Base-by-base conservation (phyloP, 1,284 basidiomycete genomes). In the Hymenochaete sp. region DNA sequence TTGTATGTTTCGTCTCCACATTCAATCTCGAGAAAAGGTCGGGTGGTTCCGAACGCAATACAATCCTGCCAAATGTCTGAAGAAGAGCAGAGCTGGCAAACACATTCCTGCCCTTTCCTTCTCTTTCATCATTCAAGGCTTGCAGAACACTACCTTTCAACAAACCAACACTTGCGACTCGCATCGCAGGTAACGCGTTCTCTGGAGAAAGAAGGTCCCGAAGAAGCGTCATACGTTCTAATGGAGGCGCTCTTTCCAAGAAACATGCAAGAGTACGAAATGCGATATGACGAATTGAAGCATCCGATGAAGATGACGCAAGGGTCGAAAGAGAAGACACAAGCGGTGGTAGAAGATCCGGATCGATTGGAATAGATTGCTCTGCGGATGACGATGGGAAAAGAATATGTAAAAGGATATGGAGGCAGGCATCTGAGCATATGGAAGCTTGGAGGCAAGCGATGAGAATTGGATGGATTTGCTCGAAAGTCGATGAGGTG, bases 61-160 rank as follows among this genome's bases (percentile, higher is more conserved):
- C 52, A 14, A 72, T 61, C 0, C 72, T 67, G 0, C 73, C 77
- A 46, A 82, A 68, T 0, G 64, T 65, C 36, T 67, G 63, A 42
- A 79, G 55, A 48, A 81, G 67, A 18, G 62, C 51, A 0, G 70
- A 64, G 2, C 72, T 71, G 1, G 68, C 65, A 51, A 80, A 77
- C 7, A 62, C 57, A 13, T 42, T 53, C n/a, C 35, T 29, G 9
- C 57, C 42, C 10, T 9, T 10, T 9, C 59, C 44, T 4, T 44
- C 37, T 13, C 57, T 44, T 4, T 45, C 13, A 19, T 35, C 8
- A 7, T 48, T 29, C 7, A 84, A 59, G 1, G 67, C 73, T 42
- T 77, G 69, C 4, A 86, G 58, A 1, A 79, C 62, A 1, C 75
- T 72, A 44, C 84, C 80, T 57, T 80, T 83, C 2, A 83, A 66